Evolutionary conservation across 139 green algal species (phyloP), one percentile per base, ranked within the genome.

Genomic region (Tetraselmis striata): DNA sequence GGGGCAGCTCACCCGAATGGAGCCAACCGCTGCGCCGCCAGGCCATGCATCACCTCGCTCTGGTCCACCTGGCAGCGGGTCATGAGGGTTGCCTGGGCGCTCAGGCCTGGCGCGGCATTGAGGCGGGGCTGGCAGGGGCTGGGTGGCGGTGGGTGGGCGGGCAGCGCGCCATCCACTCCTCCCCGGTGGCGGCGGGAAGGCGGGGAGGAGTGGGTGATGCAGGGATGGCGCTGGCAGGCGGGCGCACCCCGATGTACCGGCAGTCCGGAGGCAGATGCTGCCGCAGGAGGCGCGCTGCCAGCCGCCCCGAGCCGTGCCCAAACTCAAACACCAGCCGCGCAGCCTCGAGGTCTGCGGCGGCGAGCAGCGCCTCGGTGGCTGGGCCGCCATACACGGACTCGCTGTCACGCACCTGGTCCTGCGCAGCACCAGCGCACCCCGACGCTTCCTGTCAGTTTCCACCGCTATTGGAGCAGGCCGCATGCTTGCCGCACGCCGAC

Each of bases 351-450:
- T 77, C 74, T n/a, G 74, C 25, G 2, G 74, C 74, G 5, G 26
- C 74, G 5, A 77, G n/a, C 26, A 77, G 25, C 74, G 74, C 74
- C 74, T 29, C 26, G 5, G 74, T 77, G 74, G 74, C 74, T 11
- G 74, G 74, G 2, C 74, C 74, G 5, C 74, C 74, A 77, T 77
- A 77, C 74, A 77, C 74, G 5, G 74, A 77, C 74, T 77, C 74
- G 74, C 74, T 77, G 74, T 77, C 74, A 18, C n/a, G 25, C 2
- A 77, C 74, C 26, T 31, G 74, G 23, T 77, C 74, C n/a, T 77
- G 45, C 45, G 5, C 45, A 18, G 18, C 45, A 18, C 11, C 5
- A 67, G 45, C 11, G 18, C n/a, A n/a, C n/a, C n/a, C n/a, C n/a
- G n/a, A n/a, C n/a, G n/a, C n/a, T n/a, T n/a, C n/a, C n/a, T n/a